A percentile compares a stretch with the other conserved stretches of the same genome.
These are phyloP conservation scores for Papiliotrema nemorosa DNA, from an alignment of 1,284 basidiomycete genomes.

Conservation along the genomic window DNA sequence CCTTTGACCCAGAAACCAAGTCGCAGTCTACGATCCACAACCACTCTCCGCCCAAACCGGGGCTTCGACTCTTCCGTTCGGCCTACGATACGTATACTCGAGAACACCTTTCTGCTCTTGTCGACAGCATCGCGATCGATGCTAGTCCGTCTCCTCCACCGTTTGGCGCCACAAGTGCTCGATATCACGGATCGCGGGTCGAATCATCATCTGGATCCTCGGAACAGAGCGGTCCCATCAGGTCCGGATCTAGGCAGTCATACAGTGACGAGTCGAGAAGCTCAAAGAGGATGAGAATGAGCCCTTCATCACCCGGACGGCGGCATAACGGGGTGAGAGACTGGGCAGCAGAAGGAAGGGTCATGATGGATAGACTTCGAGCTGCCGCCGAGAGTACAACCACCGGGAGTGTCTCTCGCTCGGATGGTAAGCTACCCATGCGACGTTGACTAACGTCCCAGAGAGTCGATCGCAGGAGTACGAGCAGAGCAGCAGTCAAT, in stretches of 20 bases:
- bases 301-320: slow-evolving; percentile 14
- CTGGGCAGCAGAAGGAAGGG: slow-evolving; percentile 39
- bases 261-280: slow-evolving; percentile 13
- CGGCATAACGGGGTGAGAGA: slow-evolving; percentile 21
- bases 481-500: no score
- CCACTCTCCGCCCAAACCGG: slow-evolving; percentile 25
- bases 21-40: slow-evolving; percentile 29
- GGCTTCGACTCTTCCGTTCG: slow-evolving; percentile 79
- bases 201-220: neutral
- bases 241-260: no score
- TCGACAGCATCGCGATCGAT: slow-evolving; percentile 79
- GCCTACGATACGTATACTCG: slow-evolving; percentile 86
- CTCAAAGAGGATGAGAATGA: slow-evolving; percentile 10
- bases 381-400: neutral
- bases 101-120: slow-evolving; percentile 83
- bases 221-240: neutral
- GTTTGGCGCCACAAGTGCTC: slow-evolving; percentile 23
- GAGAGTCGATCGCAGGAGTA: no score
- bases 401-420: no score
- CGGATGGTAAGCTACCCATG: no score
- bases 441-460: no score
- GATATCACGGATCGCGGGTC: neutral
- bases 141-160: slow-evolving; percentile 58
- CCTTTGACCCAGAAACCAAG: slow-evolving; percentile 23
- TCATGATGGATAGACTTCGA: slow-evolving; percentile 42